Evolutionary conservation across 768 basidiomycete genomes (phyloP), one percentile per base, ranked within the genome.

Genomic region (Xerocomus brunneocitrinus): DNA sequence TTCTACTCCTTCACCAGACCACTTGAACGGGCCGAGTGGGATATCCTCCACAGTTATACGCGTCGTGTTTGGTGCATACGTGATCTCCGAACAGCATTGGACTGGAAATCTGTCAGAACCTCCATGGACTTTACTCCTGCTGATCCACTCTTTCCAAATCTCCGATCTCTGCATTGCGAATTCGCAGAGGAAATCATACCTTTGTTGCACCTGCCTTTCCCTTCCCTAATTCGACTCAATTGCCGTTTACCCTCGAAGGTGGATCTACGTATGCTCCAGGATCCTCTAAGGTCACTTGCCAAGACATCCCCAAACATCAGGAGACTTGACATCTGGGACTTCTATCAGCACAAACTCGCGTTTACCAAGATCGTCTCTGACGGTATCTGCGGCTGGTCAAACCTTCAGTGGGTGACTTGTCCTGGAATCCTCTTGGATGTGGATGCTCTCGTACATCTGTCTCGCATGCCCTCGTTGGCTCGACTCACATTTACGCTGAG

Each of bases 351-450:
- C 25, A 13, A 24, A 16, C 24, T 14, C 14, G 6, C 24, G 3
- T n/a, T 35, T 5, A 42, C 19, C 14, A 35, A 39, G 7, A 13
- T 12, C 9, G 9, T 39, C 49, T 56, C 49, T 5, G 13, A 30
- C 5, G 34, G 36, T 32, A 13, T 59, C 22, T 32, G 49, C 38
- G 46, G 47, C n/a, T 56, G 55, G 58, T 36, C 52, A 6, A 35
- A 50, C n/a, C 41, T 56, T 19, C 42, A 44, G 27, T 30, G 1
- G 2, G 46, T 56, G 12, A 4, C 25, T 34, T 57, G 55, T 16
- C 42, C 27, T 34, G 24, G 36, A 16, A 39, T 54, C 1, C 24
- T 30, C 24, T 31, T 58, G 44, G 48, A 41, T 38, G 22, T 19
- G 32, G 38, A 49, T 2, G 52, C 49, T 14, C 41, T 59, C 8